A percentile compares a stretch with the other conserved stretches of the same genome.
Evolutionary conservation across 306 rosid genomes (phyloP).

Genomic region (Trichosanthes truncata): DNA sequence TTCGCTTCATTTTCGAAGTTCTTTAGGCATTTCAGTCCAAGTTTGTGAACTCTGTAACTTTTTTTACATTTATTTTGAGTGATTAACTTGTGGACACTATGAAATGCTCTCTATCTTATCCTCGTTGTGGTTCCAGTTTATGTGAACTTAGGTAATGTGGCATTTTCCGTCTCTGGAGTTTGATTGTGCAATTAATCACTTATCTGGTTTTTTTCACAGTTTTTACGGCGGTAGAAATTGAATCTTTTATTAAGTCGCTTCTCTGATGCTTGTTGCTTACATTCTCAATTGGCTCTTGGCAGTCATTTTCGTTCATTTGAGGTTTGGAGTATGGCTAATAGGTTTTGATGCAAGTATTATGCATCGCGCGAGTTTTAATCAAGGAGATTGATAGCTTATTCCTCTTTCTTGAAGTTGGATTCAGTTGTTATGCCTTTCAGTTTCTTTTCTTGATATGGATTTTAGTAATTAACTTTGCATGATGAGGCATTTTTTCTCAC

Average conservation of each 20-base stretch:
- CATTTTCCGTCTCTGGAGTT: neutral
- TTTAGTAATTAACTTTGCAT: neutral
- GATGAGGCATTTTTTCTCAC: neutral
- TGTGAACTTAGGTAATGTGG: neutral
- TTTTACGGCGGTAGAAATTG: neutral
- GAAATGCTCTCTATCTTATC: neutral
- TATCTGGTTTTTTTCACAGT: neutral
- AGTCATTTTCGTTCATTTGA: neutral
- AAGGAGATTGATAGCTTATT: neutral
- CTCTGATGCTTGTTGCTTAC: neutral
- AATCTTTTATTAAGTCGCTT: neutral
- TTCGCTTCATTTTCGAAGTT: neutral
- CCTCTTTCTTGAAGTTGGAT: neutral
- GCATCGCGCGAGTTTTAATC: neutral
- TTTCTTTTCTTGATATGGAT: slow-evolving; percentile 1
- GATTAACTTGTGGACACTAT: too few species aligned
- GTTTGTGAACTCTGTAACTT: neutral
- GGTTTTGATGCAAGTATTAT: neutral
- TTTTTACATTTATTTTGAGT: neutral
- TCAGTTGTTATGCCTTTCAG: neutral
- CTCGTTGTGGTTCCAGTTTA: neutral
- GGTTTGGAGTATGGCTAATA: neutral
- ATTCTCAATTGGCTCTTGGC: neutral
- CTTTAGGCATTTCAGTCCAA: neutral
- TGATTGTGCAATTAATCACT: neutral